phyloP scores from a whole-genome alignment of 2,329 filamentous ascomycete species.

The Penicillium sp. region DNA sequence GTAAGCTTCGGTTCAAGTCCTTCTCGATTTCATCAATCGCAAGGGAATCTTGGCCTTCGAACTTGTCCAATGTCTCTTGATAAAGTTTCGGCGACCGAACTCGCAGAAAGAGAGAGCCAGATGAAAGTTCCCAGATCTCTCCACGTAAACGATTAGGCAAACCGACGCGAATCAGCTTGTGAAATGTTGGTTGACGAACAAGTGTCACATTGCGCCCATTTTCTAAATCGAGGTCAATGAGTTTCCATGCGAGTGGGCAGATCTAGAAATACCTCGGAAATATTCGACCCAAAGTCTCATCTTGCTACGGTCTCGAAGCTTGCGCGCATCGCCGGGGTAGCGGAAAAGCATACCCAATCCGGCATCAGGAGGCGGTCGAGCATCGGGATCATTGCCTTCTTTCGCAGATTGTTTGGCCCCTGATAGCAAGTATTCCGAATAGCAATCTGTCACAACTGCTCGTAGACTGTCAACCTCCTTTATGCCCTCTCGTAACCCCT shows the following conservation, averaged over 20 bases:
- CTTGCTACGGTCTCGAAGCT: constrained; percentile 91
- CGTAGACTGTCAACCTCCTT: constrained; percentile 85
- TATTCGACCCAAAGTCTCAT: constrained; percentile 98
- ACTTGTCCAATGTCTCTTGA: constrained; percentile 78
- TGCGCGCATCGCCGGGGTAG: constrained; percentile 92
- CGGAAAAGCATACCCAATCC: constrained; percentile 89
- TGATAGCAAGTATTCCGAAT: constrained; percentile 78
- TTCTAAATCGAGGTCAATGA: constrained; percentile 51
- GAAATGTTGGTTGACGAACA: constrained; percentile 93
- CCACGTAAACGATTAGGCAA: constrained; percentile 89
- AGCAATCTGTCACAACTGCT: constrained; percentile 77
- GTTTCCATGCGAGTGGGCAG: background rate
- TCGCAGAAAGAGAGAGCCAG: constrained; percentile 84
- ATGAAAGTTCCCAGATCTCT: constrained; percentile 94
- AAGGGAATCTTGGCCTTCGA: constrained; percentile 80
- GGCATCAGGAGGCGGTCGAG: constrained; percentile 73
- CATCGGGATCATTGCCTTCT: constrained; percentile 52
- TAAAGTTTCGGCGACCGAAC: constrained; percentile 84
- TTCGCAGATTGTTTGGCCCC: constrained; percentile 44
- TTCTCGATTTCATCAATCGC: constrained; percentile 99
- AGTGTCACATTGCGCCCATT: constrained; percentile 92
- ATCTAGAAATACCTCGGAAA: constrained; percentile 56
- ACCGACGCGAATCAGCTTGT: constrained; percentile 94
- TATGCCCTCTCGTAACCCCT: constrained; percentile 80
- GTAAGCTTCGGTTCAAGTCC: constrained; percentile 91